Evolutionary conservation across 805 yeast species (phyloP).

Genomic region (Candida chauliodis): DNA sequence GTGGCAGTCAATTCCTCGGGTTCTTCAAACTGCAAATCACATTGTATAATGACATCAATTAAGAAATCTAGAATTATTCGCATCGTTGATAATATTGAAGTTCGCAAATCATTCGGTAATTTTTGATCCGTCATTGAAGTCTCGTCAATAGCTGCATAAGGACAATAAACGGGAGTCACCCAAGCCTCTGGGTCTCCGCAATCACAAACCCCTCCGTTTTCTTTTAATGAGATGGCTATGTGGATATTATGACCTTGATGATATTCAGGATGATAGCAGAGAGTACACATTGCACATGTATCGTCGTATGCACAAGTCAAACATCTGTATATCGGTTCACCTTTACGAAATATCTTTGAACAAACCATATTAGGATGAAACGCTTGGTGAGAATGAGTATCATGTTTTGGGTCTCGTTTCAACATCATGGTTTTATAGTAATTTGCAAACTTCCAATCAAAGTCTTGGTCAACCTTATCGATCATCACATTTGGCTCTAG

Average conservation of each 20-base stretch:
- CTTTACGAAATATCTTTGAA: conserved; percentile 65
- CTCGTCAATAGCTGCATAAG: conserved; percentile 18
- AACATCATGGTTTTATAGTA: conserved; percentile 21
- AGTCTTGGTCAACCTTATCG: conserved; percentile 19
- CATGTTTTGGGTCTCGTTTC: conserved; percentile 16
- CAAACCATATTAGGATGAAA: conserved; percentile 68
- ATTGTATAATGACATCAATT: conserved; percentile 55
- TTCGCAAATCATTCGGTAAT: conserved; percentile 44
- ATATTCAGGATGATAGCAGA: conserved; percentile 65
- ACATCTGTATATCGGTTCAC: conserved; percentile 81
- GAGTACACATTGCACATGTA: conserved; percentile 76
- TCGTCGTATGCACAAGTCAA: conserved; percentile 75
- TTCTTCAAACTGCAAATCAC: conserved; percentile 37
- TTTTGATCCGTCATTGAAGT: conserved; percentile 8
- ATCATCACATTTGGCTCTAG: conserved; percentile 8
- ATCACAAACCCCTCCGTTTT: conserved; percentile 80
- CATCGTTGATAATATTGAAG: conserved; percentile 38
- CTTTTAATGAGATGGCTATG: conserved; percentile 58
- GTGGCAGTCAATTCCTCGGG: conserved; percentile 22
- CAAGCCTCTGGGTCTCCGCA: conserved; percentile 91
- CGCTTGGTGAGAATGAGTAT: conserved; percentile 28
- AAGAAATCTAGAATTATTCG: conserved; percentile 54
- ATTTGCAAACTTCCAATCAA: conserved; percentile 30
- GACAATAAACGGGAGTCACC: conserved; percentile 53
- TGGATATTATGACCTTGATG: conserved; percentile 75